Percentiles rank a stretch among this genome's conserved stretches.
Conservation (phyloP, 2,329 filamentous ascomycete species). For the Scedosporium dehoogii region DNA sequence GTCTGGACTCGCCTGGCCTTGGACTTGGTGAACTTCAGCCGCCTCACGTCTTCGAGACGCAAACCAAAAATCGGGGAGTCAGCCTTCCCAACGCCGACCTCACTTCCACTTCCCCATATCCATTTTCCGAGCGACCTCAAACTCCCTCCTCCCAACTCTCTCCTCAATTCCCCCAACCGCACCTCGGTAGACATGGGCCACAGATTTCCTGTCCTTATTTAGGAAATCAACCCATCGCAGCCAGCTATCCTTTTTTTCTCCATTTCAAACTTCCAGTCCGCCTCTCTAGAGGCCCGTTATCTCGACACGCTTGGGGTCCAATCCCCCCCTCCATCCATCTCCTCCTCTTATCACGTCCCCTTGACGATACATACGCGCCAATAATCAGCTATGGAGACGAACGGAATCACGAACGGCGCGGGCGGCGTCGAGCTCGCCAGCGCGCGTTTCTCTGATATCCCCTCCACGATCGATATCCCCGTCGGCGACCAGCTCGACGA, state of each 20-base stretch:
- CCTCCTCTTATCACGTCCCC: background rate
- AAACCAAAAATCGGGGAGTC: conserved; percentile 1
- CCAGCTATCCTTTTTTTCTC: background rate
- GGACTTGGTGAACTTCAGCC: background rate
- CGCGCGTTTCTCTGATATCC: conserved; percentile 55
- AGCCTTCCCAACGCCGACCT: background rate
- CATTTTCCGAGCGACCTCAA: background rate
- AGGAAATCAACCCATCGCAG: background rate
- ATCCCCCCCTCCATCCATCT: background rate
- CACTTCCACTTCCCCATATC: background rate
- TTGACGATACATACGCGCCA: background rate
- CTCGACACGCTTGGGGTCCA: background rate
- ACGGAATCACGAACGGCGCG: conserved; percentile 31
- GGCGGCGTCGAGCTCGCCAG: conserved; percentile 28
- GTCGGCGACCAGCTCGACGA: conserved; percentile 59
- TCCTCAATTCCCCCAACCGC: background rate
- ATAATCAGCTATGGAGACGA: conserved; percentile 17
- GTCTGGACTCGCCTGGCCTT: background rate
- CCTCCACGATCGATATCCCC: conserved; percentile 55
- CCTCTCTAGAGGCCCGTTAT: background rate
- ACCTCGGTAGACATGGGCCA: background rate
- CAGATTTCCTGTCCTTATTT: background rate
- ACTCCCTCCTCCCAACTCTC: no score
- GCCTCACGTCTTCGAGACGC: background rate
- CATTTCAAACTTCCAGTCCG: background rate